A percentile compares a stretch with the other conserved stretches of the same genome.
Conservation (phyloP, 257 asterid species). For the Solanum corneliomulleri region DNA sequence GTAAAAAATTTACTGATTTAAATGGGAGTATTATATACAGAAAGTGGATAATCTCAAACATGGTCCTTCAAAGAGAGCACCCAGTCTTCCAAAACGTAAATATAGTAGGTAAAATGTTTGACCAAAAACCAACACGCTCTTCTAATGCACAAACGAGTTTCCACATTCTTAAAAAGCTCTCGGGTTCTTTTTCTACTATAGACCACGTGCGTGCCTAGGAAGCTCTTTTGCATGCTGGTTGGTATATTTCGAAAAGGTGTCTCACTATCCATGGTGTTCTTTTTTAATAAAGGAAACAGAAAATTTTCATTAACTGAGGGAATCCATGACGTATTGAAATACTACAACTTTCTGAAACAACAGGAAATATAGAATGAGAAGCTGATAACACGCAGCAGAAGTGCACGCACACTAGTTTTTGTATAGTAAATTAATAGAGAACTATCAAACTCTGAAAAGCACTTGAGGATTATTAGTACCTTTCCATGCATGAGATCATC, state of each 20-base stretch:
- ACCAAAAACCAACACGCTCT: neutral
- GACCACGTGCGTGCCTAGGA: neutral
- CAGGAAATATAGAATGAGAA: neutral
- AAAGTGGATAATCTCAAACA: neutral
- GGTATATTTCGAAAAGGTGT: neutral
- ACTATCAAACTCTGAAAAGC: neutral
- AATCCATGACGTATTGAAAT: neutral
- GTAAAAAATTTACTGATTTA: neutral
- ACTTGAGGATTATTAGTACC: conserved; percentile 28
- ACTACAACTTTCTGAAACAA: neutral
- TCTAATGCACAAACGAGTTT: neutral
- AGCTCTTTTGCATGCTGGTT: neutral
- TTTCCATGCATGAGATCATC: conserved; percentile 98
- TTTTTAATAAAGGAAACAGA: neutral
- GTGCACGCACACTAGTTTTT: neutral
- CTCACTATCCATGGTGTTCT: neutral
- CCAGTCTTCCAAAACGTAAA: neutral
- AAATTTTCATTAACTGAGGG: neutral
- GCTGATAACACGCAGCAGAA: neutral
- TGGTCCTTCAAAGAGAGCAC: neutral
- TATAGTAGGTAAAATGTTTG: neutral
- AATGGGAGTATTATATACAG: neutral
- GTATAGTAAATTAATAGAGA: neutral
- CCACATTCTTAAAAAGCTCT: neutral
- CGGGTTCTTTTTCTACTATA: neutral